Evolutionary conservation across 495 filamentous ascomycete genomes (phyloP), one percentile per base, ranked within the genome.

Genomic region (Evernia prunastri): DNA sequence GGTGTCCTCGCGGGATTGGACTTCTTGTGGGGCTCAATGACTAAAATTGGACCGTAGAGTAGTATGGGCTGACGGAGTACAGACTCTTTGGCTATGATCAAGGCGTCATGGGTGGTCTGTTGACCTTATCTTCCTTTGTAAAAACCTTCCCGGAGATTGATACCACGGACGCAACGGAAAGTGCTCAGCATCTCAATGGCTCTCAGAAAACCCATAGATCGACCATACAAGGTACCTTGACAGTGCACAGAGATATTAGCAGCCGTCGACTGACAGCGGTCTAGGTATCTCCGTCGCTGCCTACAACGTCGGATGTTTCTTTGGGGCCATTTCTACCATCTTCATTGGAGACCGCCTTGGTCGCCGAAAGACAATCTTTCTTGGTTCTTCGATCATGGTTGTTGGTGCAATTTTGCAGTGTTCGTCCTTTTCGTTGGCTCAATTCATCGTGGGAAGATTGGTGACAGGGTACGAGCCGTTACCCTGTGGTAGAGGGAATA

Each of bases 251-350:
- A 39, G 2, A 31, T 47, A 57, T 63, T 29, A 53, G 35, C 31
- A 62, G 35, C 59, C 36, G 37, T 9, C 13, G 4, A 43, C 9
- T 70, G 33, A 64, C 31, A 68, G 25, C 27, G 69, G 58, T 23
- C 25, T 60, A 75, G 82, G 81, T 61, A 81, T 89, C 56, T 77
- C 84, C 0, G 80, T 86, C 42, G 83, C 84, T 20, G 78, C 81
- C 17, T 91, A 90, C 77, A 88, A 90, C 68, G 66, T 90, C n/a
- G 88, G 89, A 20, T 91, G 87, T 72, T 90, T 92, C 73, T 69
- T 85, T 59, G 88, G 89, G 23, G 84, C 89, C 8, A 77, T 90
- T 59, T 69, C 85, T 56, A 84, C 82, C 13, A 87, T 92, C 65
- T 88, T 85, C 70, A 79, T 91, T 60, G 87, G 89, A 58, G 85